Base-by-base conservation (phyloP, 1,284 basidiomycete species). In the Farysia itapuensis region DNA sequence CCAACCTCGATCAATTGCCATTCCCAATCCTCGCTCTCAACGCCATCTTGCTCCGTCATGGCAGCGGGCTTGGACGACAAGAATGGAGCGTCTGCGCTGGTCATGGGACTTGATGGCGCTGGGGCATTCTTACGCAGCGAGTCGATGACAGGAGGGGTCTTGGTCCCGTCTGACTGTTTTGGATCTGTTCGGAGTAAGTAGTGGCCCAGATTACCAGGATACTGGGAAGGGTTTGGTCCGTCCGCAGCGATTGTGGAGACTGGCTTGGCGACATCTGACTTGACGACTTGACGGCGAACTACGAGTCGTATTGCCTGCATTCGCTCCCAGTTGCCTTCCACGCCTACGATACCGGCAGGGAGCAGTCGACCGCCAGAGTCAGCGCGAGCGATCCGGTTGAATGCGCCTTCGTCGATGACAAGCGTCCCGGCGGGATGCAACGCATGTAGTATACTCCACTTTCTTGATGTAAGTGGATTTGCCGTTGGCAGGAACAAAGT, bases 401-500 rank as follows among this genome's bases (percentile, higher is more conserved):
- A 87, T 0, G 94, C 94, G 1, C 95, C 94, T 22, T 84, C 79
- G 76, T 96, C 93, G 54, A 95, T 86, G 73, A 95, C 81, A 26
- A 98, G 84, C 25, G 84, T 86, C 0, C 95, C 94, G 0, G 91
- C 84, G 0, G 93, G 88, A 52, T 85, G 85, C 19, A 98, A 81
- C 0, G 93, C 96, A 77, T 98, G 92, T 13, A 86, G 84, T 20
- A 94, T 93, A 90, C 93, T 97, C 63, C 90, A 86, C 69, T 97
- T 96, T 30, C 95, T 83, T 24, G 95, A 92, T 23, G 88, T 85
- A 64, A 95, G 80, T 0, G 90, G 90, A 4, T 81, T 79, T 2
- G 82, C 70, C 15, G 87, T 85, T 4, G 92, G 85, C 14, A 84
- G 81, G 80, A 98, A 97, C 20, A 93, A 78, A 0, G 94, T 97